phyloP scores from a whole-genome alignment of 1,284 basidiomycete species.

The Ustilago bromivora region DNA sequence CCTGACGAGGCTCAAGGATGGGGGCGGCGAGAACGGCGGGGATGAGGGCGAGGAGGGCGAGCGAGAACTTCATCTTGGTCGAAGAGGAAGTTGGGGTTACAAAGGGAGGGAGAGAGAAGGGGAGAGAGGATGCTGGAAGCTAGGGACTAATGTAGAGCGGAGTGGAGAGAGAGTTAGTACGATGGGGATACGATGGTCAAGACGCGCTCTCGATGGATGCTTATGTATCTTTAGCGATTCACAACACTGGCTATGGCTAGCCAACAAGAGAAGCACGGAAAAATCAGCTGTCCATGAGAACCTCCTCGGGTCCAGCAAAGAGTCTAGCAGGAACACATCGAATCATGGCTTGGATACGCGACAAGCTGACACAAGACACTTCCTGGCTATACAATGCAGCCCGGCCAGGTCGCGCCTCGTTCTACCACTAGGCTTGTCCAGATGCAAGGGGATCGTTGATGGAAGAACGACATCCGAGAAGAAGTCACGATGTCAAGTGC shows the following conservation, averaged over 20 bases:
- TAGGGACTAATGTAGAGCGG: neutral
- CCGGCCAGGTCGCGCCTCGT: neutral
- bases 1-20: constrained; percentile 48
- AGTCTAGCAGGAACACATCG: neutral
- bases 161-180: constrained; percentile 3
- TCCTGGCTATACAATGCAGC: neutral
- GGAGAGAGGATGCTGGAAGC: neutral
- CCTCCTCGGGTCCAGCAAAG: neutral
- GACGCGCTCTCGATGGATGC: neutral
- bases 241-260: neutral
- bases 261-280: neutral
- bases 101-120: constrained; percentile 4
- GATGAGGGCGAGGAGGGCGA: constrained; percentile 43
- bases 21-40: constrained; percentile 47
- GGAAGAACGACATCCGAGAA: constrained; percentile 7
- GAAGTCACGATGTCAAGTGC: constrained; percentile 11
- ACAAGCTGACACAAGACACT: neutral
- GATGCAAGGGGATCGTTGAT: neutral
- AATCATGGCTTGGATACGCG: neutral
- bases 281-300: neutral
- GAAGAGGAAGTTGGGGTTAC: neutral
- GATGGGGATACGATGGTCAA: neutral
- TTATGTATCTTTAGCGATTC: constrained; percentile 19
- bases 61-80: constrained; percentile 50
- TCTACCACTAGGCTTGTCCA: neutral